These are phyloP conservation scores for Botrytis elliptica DNA, from an alignment of 2,329 filamentous ascomycete genomes.

Conservation along the genomic window DNA sequence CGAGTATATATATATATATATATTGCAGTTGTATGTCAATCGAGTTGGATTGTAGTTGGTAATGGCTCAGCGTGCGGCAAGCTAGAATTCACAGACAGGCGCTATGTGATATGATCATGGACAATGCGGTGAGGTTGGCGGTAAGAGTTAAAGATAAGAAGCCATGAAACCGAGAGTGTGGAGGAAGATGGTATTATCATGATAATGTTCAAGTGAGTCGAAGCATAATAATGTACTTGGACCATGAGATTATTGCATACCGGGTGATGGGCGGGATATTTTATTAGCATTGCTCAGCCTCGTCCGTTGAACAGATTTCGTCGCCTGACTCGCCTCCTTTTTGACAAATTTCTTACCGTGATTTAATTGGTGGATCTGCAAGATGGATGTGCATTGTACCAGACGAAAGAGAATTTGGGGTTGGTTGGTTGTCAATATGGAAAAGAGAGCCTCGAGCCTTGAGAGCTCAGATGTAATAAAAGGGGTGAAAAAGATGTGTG, in stretches of 20 bases:
- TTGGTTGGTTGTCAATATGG: not conserved
- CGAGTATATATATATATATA: not conserved
- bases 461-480: not conserved
- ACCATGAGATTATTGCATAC: not conserved
- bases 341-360: too few relatives aligned
- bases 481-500: not conserved
- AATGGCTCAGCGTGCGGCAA: not conserved
- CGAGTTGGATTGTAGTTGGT: not conserved
- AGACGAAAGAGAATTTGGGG: not conserved
- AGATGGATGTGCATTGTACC: constrained; percentile 3
- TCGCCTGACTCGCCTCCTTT: not conserved
- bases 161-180: not conserved
- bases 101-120: not conserved
- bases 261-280: not conserved
- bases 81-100: not conserved
- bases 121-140: too few relatives aligned
- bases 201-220: not conserved
- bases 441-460: not conserved
- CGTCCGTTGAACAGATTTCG: not conserved
- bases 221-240: not conserved
- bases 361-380: constrained; percentile 2
- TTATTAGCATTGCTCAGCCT: constrained; percentile 1
- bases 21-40: not conserved
- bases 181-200: not conserved
- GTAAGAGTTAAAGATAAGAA: not conserved